Percentiles rank a stretch among this genome's conserved stretches.
These are phyloP conservation scores for Blastobotrys buckinghamii DNA, from an alignment of 1,139 yeast species.

Conservation along the genomic window DNA sequence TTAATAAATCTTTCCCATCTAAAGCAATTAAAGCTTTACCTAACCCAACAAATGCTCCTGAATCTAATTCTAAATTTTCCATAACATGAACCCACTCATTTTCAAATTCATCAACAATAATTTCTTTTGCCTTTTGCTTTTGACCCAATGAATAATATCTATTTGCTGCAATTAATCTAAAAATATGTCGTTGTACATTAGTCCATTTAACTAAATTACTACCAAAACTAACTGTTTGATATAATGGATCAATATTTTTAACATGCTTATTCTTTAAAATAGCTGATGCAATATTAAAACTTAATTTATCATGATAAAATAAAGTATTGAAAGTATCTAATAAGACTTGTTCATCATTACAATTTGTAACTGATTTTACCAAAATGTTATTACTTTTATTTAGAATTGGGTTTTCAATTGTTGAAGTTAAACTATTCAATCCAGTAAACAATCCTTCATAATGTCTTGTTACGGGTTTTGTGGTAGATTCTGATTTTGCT, in stretches of 20 bases:
- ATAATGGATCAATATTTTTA: slow-evolving; percentile 20
- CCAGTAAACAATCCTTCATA: slow-evolving; percentile 28
- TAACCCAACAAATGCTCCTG: slow-evolving; percentile 15
- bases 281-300: slow-evolving; percentile 18
- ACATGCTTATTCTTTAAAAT: slow-evolving; percentile 19
- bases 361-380: slow-evolving; percentile 8
- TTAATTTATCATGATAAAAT: slow-evolving; percentile 24
- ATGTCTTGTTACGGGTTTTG: slow-evolving; percentile 22
- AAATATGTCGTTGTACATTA: slow-evolving; percentile 19
- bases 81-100: slow-evolving; percentile 21
- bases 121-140: slow-evolving; percentile 15
- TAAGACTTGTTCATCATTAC: slow-evolving; percentile 15
- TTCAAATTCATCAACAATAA: slow-evolving; percentile 22
- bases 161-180: slow-evolving; percentile 25
- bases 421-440: slow-evolving; percentile 17
- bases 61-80: slow-evolving; percentile 13
- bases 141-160: slow-evolving; percentile 22
- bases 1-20: slow-evolving; percentile 14
- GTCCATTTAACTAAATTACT: slow-evolving; percentile 21
- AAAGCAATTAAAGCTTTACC: slow-evolving; percentile 20
- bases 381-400: not conserved
- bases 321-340: slow-evolving; percentile 20
- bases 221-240: slow-evolving; percentile 18
- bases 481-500: slow-evolving; percentile 14
- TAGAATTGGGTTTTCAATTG: not conserved